These are phyloP conservation scores for Alternaria burnsii DNA, from an alignment of 2,329 filamentous ascomycete species.

Conservation along the genomic window DNA sequence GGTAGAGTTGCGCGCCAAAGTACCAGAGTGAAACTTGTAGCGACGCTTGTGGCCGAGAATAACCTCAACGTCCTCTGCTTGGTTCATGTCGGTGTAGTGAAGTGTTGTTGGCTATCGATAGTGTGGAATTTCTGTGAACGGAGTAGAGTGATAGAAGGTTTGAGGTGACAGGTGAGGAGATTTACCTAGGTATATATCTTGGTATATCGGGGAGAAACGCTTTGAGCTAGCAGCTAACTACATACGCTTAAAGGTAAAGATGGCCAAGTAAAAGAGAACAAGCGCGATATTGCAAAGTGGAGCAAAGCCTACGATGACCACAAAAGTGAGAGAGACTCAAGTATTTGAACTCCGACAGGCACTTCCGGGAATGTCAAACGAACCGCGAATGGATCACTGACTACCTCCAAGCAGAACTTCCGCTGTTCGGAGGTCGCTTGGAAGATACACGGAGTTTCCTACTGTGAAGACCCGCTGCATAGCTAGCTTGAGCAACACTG, in stretches of 20 bases:
- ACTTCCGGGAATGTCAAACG: not conserved
- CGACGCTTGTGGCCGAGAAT: conserved; percentile 39
- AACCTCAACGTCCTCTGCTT: conserved; percentile 48
- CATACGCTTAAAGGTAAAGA: not conserved
- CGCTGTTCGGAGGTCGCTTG: too few relatives aligned
- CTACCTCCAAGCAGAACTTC: not conserved
- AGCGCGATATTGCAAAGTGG: not conserved
- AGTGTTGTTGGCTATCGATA: conserved; percentile 3
- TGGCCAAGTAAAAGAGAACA: not conserved
- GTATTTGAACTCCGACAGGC: not conserved
- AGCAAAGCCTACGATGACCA: not conserved
- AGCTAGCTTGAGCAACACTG: not conserved
- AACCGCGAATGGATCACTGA: not conserved
- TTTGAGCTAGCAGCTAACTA: not conserved
- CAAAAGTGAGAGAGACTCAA: not conserved
- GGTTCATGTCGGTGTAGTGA: conserved; percentile 34
- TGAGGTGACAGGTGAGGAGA: not conserved
- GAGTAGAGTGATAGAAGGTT: not conserved
- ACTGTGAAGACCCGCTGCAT: not conserved
- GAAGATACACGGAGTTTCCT: not conserved
- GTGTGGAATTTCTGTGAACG: not conserved
- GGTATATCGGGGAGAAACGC: not conserved
- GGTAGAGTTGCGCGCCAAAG: conserved; percentile 43
- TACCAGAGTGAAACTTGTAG: conserved; percentile 48
- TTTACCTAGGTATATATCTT: not conserved